Base-by-base conservation (phyloP, 2,329 filamentous ascomycete species). In the Cytospora chrysosperma region DNA sequence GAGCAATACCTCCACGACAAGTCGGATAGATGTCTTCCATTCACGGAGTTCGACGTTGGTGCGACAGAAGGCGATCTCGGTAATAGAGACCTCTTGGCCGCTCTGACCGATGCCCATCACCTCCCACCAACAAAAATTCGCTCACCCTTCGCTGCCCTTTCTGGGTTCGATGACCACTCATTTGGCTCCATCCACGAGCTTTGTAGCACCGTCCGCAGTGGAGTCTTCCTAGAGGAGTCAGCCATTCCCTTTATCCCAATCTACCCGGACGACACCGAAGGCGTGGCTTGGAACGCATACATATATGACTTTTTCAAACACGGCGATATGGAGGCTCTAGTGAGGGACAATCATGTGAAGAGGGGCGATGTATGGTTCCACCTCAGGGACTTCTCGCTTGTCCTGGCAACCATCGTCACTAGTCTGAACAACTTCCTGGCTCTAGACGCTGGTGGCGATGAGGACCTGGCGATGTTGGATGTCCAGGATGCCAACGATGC, bases 271-370 rank as follows among this genome's bases (percentile, higher is more conserved):
- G 84, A 88, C 59, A 78, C 80, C 3, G 57, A 62, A 66, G 74
- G 65, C 10, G 72, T 74, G 15, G 83, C 82, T 0, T 79, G 87
- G 65, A 91, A 91, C 67, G 86, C 87, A 0, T 90, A 90, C 70
- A 75, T 93, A 0, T 86, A 88, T 65, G 89, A 93, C 73, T 94
- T 93, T 75, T 93, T 85, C 80, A 90, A 86, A 73, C 87, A 93
- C 69, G 90, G 89, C 4, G 85, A 88, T 70, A 72, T 87, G 26
- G 72, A 79, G 1, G 82, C 85, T 0, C 76, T 93, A 2, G 82
- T 84, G 15, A 76, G 74, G 0, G 88, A 86, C 32, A 93, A 94
- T 71, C 80, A 82, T 3, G 87, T 94, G 70, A 85, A 84, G 52
- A 76, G 78, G 1, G 83, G 85, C 5, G 88, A 92, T 54, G 81